Conservation (phyloP, 75 land plant species). For the Cryptomeria japonica region DNA sequence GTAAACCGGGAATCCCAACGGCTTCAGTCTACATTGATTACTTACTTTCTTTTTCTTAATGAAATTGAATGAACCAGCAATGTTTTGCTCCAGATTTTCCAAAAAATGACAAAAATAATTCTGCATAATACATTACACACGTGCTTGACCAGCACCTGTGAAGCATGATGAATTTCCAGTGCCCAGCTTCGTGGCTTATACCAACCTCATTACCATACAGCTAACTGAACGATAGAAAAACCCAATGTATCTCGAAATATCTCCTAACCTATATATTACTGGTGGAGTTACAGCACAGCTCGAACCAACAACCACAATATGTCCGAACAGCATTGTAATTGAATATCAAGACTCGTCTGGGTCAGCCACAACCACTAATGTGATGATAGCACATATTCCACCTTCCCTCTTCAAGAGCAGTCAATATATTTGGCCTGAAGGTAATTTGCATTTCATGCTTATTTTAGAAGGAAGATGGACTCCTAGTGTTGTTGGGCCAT, state of each 20-base stretch:
- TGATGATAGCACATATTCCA: not conserved
- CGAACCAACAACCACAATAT: not conserved
- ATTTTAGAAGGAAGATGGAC: not conserved
- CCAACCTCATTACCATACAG: not conserved
- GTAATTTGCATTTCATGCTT: not conserved
- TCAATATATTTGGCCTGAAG: not conserved
- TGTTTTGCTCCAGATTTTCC: not conserved
- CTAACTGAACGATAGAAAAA: not conserved
- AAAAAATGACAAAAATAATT: not conserved
- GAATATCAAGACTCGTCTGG: not conserved
- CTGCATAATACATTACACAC: not conserved
- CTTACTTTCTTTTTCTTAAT: not conserved
- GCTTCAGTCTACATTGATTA: not conserved
- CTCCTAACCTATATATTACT: not conserved
- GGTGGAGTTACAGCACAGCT: not conserved
- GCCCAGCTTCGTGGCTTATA: not conserved
- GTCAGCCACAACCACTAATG: not conserved
- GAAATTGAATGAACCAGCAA: not conserved
- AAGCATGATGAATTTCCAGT: not conserved
- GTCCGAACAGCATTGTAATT: not conserved
- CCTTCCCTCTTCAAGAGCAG: not conserved
- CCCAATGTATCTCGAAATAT: not conserved
- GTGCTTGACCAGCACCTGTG: not conserved
- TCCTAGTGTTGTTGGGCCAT: not conserved
- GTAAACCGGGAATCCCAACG: not conserved